A percentile compares a stretch with the other conserved stretches of the same genome.
phyloP scores from a whole-genome alignment of 2,329 filamentous ascomycete species.

The Beauveria scarabaeidicola region DNA sequence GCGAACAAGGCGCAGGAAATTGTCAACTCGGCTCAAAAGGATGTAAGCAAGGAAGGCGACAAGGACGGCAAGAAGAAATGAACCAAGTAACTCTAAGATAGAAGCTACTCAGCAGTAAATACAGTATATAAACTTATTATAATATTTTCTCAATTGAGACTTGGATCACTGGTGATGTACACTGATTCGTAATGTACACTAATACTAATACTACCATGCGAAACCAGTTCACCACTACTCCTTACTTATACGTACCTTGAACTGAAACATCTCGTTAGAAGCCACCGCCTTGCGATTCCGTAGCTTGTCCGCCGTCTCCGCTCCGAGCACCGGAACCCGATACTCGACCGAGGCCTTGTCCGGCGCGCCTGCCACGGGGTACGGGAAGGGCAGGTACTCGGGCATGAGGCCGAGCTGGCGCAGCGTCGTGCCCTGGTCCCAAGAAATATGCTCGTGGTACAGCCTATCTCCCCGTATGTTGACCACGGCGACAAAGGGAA shows the following conservation, averaged over 20 bases:
- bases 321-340: conserved; percentile 23
- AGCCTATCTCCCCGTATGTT: conserved; percentile 53
- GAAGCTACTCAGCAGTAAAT: background rate
- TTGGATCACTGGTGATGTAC: too few relatives aligned
- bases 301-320: conserved; percentile 26
- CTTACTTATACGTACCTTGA: background rate
- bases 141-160: too few relatives aligned
- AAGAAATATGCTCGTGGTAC: conserved; percentile 57
- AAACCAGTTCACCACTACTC: background rate
- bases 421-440: conserved; percentile 56
- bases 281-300: conserved; percentile 21
- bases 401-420: conserved; percentile 44
- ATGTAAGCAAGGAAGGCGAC: conserved; percentile 26
- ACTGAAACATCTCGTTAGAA: conserved; percentile 26
- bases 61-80: background rate
- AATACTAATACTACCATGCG: background rate
- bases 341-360: conserved; percentile 19
- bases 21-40: conserved; percentile 44
- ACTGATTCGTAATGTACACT: too few relatives aligned
- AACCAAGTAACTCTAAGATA: background rate
- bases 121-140: background rate
- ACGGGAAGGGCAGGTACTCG: conserved; percentile 4
- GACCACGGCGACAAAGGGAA: conserved; percentile 54
- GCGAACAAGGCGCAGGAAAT: conserved; percentile 50
- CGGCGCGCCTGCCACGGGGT: background rate